Percentiles rank a stretch among this genome's conserved stretches.
These are phyloP conservation scores for Truncatella angustata DNA, from an alignment of 2,329 filamentous ascomycete genomes.

Conservation along the genomic window DNA sequence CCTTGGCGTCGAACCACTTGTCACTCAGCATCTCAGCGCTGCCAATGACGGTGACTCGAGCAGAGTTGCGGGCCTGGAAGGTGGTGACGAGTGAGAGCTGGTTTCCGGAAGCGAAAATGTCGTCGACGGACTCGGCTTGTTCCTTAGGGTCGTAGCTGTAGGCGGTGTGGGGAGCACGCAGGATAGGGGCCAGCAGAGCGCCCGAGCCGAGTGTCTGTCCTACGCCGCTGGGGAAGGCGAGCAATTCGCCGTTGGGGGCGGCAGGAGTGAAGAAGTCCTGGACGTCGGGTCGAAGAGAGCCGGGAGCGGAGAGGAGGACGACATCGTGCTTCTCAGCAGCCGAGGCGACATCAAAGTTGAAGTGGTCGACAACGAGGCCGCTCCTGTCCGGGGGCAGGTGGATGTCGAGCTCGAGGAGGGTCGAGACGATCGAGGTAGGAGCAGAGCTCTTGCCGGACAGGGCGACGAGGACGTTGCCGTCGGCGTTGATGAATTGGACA, in stretches of 20 bases:
- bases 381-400: slow-evolving; percentile 82
- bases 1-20: slow-evolving; percentile 81
- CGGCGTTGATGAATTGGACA: slow-evolving; percentile 85
- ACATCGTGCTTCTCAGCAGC: slow-evolving; percentile 86
- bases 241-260: slow-evolving; percentile 48
- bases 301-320: slow-evolving; percentile 71
- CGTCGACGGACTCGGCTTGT: slow-evolving; percentile 68
- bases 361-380: slow-evolving; percentile 88
- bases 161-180: slow-evolving; percentile 79
- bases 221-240: slow-evolving; percentile 80
- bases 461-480: slow-evolving; percentile 87
- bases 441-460: slow-evolving; percentile 71
- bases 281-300: slow-evolving; percentile 62
- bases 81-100: slow-evolving; percentile 84
- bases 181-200: slow-evolving; percentile 74
- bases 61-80: slow-evolving; percentile 90
- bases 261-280: slow-evolving; percentile 75
- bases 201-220: slow-evolving; percentile 80
- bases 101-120: slow-evolving; percentile 78
- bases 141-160: slow-evolving; percentile 96
- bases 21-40: slow-evolving; percentile 85
- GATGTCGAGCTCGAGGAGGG: slow-evolving; percentile 87
- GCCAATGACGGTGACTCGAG: slow-evolving; percentile 81
- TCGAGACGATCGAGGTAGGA: slow-evolving; percentile 70
- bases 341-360: slow-evolving; percentile 80